phyloP scores from a whole-genome alignment of 1,284 basidiomycete species.

The Apiotrichum akiyoshidainum region DNA sequence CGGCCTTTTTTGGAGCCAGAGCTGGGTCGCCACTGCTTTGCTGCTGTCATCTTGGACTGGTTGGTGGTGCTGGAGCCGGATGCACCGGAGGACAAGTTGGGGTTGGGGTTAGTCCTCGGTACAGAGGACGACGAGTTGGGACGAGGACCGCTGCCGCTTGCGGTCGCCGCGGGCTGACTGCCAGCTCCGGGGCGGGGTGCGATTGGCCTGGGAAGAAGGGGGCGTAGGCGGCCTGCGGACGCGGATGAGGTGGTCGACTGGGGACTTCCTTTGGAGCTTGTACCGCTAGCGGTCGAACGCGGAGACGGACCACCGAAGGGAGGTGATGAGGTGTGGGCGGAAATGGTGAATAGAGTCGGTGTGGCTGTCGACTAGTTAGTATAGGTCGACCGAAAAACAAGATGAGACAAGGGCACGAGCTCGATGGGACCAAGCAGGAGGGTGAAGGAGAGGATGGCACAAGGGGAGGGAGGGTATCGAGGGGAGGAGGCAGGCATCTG shows the following conservation, averaged over 20 bases:
- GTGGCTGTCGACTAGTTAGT: background rate
- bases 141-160: slow-evolving; percentile 3
- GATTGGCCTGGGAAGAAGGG: slow-evolving; percentile 43
- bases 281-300: slow-evolving; percentile 26
- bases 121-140: slow-evolving; percentile 3
- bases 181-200: slow-evolving; percentile 28
- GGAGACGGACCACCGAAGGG: slow-evolving; percentile 43
- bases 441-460: background rate
- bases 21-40: slow-evolving; percentile 33
- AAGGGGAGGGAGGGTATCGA: background rate
- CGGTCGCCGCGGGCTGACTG: slow-evolving; percentile 10
- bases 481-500: background rate
- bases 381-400: background rate
- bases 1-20: slow-evolving; percentile 43
- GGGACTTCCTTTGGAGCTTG: slow-evolving; percentile 29
- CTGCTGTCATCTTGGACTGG: slow-evolving; percentile 36
- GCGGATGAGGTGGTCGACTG: slow-evolving; percentile 22
- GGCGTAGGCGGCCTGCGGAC: slow-evolving; percentile 32
- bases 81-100: background rate
- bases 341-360: slow-evolving; percentile 31
- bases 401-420: background rate
- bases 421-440: background rate
- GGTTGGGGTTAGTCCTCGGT: slow-evolving; percentile 2
- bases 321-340: slow-evolving; percentile 40
- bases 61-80: background rate